phyloP scores from a whole-genome alignment of 345 rosid species.

The Populus pruinosa region DNA sequence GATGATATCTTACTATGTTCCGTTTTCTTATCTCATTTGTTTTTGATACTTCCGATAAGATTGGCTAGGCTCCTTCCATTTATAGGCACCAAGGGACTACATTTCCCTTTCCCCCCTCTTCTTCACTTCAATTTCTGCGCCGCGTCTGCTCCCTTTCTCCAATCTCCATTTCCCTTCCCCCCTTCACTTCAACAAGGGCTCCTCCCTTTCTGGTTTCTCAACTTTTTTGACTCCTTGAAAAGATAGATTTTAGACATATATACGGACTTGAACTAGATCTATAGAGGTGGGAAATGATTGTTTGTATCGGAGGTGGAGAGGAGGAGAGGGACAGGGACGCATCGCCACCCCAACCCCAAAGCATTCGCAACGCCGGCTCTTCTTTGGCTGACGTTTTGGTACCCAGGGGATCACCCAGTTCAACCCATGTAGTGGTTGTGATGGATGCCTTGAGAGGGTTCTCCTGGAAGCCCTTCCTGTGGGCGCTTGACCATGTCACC shows the following conservation, averaged over 20 bases:
- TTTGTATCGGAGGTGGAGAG: slow-evolving; percentile 19
- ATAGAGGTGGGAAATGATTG: not conserved
- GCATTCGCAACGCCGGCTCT: no score
- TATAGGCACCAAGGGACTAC: not conserved
- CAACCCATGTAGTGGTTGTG: slow-evolving; percentile 27
- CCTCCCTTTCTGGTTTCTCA: no score
- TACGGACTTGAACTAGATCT: no score
- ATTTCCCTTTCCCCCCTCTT: not conserved
- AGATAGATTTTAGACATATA: no score
- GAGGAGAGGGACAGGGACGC: slow-evolving; percentile 10
- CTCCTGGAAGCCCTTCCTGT: slow-evolving; percentile 23
- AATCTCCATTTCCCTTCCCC: no score
- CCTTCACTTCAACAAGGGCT: not conserved
- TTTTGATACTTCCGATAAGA: slow-evolving; percentile 1
- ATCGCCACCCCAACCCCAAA: not conserved
- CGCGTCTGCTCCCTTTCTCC: not conserved
- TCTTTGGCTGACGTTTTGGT: slow-evolving; percentile 21
- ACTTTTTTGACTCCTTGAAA: no score
- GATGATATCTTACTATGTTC: not conserved
- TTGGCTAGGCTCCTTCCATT: not conserved
- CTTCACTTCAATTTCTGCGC: not conserved
- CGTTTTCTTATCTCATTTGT: not conserved
- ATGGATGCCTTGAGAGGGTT: slow-evolving; percentile 35
- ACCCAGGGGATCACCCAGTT: slow-evolving; percentile 19
- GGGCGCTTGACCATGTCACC: slow-evolving; percentile 28